Evolutionary conservation across 2,329 filamentous ascomycete genomes (phyloP).

Genomic region (Didymella sp.): DNA sequence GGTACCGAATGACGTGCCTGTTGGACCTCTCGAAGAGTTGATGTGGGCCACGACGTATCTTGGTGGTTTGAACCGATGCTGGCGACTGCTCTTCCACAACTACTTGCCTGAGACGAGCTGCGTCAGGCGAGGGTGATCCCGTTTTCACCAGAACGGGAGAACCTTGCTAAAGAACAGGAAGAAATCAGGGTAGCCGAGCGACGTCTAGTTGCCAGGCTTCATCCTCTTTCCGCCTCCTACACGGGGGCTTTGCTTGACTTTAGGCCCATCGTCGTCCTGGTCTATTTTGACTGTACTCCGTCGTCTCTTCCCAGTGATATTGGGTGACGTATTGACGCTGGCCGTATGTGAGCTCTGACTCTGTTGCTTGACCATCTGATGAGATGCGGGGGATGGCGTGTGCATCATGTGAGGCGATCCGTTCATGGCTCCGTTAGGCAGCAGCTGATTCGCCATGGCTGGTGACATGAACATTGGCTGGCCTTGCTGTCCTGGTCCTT

Average conservation of each 20-base stretch:
- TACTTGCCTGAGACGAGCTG: not conserved
- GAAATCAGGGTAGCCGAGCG: not conserved
- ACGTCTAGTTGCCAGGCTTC: conserved; percentile 36
- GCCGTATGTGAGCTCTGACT: conserved; percentile 62
- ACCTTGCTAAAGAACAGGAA: not conserved
- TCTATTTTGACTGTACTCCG: conserved; percentile 68
- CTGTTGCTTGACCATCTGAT: conserved; percentile 64
- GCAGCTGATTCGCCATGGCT: conserved; percentile 62
- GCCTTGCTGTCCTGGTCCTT: conserved; percentile 40
- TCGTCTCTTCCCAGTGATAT: conserved; percentile 65
- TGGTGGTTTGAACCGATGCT: not conserved
- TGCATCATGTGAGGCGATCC: conserved; percentile 57
- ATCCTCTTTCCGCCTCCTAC: conserved; percentile 50
- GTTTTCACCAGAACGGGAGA: not conserved
- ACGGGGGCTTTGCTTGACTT: conserved; percentile 57
- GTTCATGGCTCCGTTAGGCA: conserved; percentile 57
- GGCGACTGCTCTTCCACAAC: not conserved
- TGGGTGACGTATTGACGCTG: conserved; percentile 69
- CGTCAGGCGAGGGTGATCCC: not conserved
- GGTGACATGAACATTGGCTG: conserved; percentile 63
- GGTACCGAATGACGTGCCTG: not conserved
- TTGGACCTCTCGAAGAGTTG: not conserved
- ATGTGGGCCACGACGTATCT: not conserved
- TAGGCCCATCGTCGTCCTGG: conserved; percentile 58
- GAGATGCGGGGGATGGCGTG: conserved; percentile 56